Evolutionary conservation across 805 yeast species (phyloP).

Genomic region (Saturnispora sanitii): DNA sequence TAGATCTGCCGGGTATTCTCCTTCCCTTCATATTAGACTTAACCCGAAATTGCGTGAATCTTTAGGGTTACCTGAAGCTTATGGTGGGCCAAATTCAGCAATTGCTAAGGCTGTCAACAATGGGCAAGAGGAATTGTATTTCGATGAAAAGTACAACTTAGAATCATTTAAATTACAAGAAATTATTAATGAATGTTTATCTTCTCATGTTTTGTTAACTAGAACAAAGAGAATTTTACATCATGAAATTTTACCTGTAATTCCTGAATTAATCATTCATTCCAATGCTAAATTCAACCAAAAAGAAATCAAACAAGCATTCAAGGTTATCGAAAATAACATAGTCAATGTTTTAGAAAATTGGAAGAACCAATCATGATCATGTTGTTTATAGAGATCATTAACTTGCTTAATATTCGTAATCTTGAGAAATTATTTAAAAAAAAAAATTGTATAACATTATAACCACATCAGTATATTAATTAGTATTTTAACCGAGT

Average conservation of each 20-base stretch:
- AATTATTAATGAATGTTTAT: constrained; percentile 49
- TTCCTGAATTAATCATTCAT: constrained; percentile 48
- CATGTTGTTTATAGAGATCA: background rate
- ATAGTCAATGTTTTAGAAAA: constrained; percentile 13
- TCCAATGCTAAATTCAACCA: constrained; percentile 36
- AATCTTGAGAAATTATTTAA: background rate
- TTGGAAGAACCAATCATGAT: constrained; percentile 3
- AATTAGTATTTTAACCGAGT: no score
- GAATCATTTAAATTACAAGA: constrained; percentile 58
- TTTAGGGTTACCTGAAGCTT: constrained; percentile 38
- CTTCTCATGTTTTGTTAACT: constrained; percentile 47
- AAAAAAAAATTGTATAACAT: background rate
- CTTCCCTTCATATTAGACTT: constrained; percentile 60
- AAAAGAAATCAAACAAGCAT: constrained; percentile 38
- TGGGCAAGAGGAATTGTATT: constrained; percentile 32
- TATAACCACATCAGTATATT: no score
- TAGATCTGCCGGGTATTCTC: constrained; percentile 49
- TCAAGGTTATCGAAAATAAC: constrained; percentile 28
- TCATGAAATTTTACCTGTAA: constrained; percentile 65
- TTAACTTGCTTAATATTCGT: background rate
- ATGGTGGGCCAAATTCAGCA: constrained; percentile 37
- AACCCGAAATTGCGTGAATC: constrained; percentile 34
- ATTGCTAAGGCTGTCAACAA: constrained; percentile 36
- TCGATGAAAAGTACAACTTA: constrained; percentile 35
- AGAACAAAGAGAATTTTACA: constrained; percentile 49